These are phyloP conservation scores for Eutrema salsugineum DNA, from an alignment of 441 rosid genomes.

Conservation along the genomic window DNA sequence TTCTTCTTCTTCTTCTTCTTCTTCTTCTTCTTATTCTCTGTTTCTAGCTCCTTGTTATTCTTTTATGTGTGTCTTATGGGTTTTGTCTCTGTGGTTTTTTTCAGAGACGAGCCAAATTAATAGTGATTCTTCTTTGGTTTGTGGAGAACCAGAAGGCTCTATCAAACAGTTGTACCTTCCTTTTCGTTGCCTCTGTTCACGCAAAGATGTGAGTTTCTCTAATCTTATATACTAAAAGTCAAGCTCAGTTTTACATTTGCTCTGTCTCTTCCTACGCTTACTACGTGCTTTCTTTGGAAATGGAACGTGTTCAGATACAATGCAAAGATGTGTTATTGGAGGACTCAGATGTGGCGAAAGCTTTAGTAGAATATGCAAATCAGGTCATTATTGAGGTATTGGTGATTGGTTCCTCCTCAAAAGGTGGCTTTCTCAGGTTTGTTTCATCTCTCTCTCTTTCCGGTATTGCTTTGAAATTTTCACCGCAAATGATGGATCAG, in stretches of 20 bases:
- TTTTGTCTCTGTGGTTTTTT: not conserved
- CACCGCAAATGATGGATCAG: not conserved
- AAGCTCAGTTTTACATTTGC: not conserved
- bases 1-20: not conserved
- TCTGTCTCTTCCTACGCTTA: slow-evolving; percentile 11
- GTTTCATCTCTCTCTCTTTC: not conserved
- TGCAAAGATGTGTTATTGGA: slow-evolving; percentile 79
- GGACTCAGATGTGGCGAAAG: slow-evolving; percentile 72
- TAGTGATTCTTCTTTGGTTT: slow-evolving; percentile 34
- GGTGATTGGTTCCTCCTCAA: slow-evolving; percentile 64
- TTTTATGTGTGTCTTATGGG: not conserved
- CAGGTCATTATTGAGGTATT: slow-evolving; percentile 60
- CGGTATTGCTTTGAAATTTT: not conserved
- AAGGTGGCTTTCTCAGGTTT: slow-evolving; percentile 79
- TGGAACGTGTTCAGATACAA: slow-evolving; percentile 49
- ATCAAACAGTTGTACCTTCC: slow-evolving; percentile 80
- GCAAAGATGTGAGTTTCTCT: slow-evolving; percentile 67
- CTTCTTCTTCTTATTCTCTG: not conserved
- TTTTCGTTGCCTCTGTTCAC: slow-evolving; percentile 90
- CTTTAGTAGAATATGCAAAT: slow-evolving; percentile 56
- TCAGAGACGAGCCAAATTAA: slow-evolving; percentile 43
- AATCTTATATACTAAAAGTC: not conserved
- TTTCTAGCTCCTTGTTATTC: not conserved
- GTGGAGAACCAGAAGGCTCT: slow-evolving; percentile 47
- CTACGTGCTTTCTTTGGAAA: slow-evolving; percentile 1